A percentile compares a stretch with the other conserved stretches of the same genome.
Evolutionary conservation across 768 basidiomycete species (phyloP).

Genomic region (Candolleomyces eurysporus): DNA sequence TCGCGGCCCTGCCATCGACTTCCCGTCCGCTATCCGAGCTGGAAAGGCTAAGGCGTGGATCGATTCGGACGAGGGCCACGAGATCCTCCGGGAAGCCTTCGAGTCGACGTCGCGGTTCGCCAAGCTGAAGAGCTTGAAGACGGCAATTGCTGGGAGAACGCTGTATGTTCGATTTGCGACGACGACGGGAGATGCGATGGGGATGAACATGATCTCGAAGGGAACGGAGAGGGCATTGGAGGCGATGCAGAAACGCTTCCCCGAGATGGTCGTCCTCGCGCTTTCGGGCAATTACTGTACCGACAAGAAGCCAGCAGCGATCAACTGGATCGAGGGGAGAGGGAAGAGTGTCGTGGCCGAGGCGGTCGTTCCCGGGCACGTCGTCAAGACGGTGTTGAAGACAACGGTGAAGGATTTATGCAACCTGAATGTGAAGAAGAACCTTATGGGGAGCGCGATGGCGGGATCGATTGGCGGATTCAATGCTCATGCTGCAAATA

Average conservation of each 20-base stretch:
- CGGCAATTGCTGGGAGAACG: constrained; percentile 79
- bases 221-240: constrained; percentile 96
- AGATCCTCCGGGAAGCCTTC: constrained; percentile 76
- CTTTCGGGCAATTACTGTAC: too few relatives aligned
- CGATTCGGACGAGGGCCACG: constrained; percentile 75
- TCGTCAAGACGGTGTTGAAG: constrained; percentile 90
- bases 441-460: constrained; percentile 96
- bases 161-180: constrained; percentile 93
- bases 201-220: constrained; percentile 99
- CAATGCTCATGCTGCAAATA: constrained; percentile 40
- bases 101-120: constrained; percentile 95
- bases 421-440: constrained; percentile 95
- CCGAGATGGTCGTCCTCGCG: constrained; percentile 71
- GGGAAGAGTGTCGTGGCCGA: constrained; percentile 98
- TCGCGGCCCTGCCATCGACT: constrained; percentile 95
- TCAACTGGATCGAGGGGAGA: constrained; percentile 97
- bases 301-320: too few relatives aligned
- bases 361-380: constrained; percentile 83
- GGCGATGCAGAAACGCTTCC: constrained; percentile 73
- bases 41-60: constrained; percentile 88
- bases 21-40: constrained; percentile 76
- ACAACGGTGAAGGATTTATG: constrained; percentile 90
- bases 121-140: constrained; percentile 48
- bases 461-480: constrained; percentile 95
- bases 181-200: constrained; percentile 97